phyloP scores from a whole-genome alignment of 164 flowering plant species.

The Cinnamomum micranthum region DNA sequence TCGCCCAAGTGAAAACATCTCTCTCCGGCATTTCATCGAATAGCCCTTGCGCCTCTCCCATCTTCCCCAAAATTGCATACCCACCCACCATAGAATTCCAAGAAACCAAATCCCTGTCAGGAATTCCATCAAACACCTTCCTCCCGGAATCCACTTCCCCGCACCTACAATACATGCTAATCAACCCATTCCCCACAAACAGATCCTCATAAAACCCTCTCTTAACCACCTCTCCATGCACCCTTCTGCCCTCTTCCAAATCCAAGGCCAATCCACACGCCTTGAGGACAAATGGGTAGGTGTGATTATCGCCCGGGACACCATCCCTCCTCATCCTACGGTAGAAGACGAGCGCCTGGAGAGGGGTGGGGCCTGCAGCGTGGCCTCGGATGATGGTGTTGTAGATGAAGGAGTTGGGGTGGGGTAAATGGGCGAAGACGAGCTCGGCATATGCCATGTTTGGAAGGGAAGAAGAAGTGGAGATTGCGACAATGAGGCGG shows the following conservation, averaged over 20 bases:
- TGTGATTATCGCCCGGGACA: slow-evolving; percentile 24
- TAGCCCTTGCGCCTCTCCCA: background rate
- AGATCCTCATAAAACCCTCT: slow-evolving; percentile 29
- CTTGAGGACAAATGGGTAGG: slow-evolving; percentile 37
- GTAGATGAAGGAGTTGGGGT: slow-evolving; percentile 26
- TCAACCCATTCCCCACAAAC: slow-evolving; percentile 35
- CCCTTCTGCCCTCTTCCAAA: slow-evolving; percentile 22
- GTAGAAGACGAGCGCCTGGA: slow-evolving; percentile 20
- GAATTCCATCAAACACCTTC: slow-evolving; percentile 27
- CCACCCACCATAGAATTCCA: background rate
- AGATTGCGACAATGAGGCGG: slow-evolving; percentile 16
- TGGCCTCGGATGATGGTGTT: slow-evolving; percentile 35
- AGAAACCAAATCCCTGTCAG: slow-evolving; percentile 35
- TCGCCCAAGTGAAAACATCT: slow-evolving; percentile 38
- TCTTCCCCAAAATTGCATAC: too few relatives aligned
- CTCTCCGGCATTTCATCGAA: slow-evolving; percentile 27
- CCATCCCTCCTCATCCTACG: slow-evolving; percentile 18
- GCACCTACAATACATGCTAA: slow-evolving; percentile 38
- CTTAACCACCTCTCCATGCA: slow-evolving; percentile 39
- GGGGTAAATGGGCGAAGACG: slow-evolving; percentile 15
- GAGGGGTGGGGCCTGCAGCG: slow-evolving; percentile 19
- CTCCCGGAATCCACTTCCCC: slow-evolving; percentile 21
- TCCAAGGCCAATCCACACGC: slow-evolving; percentile 31
- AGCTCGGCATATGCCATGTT: slow-evolving; percentile 16
- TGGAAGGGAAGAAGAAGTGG: background rate